These are phyloP conservation scores for Sclerotinia sclerotiorum DNA, from an alignment of 2,329 filamentous ascomycete species.

Conservation along the genomic window DNA sequence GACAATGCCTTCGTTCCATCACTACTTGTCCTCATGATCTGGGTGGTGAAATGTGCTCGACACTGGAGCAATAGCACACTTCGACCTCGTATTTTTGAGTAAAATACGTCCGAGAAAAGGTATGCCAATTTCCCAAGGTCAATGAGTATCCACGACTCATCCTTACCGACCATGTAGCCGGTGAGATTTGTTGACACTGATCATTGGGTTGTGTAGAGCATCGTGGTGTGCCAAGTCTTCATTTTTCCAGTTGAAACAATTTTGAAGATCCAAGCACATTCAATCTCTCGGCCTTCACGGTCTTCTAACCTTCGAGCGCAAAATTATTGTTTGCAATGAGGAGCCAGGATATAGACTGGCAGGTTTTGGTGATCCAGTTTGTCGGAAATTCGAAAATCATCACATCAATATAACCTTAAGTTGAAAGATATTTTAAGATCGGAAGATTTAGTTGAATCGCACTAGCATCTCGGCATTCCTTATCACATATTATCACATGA, in stretches of 20 bases:
- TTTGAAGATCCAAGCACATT: constrained; percentile 2
- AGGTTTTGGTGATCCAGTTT: not conserved
- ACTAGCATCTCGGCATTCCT: too few species aligned
- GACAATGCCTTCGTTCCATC: not conserved
- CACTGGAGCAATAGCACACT: not conserved
- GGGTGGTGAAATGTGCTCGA: not conserved
- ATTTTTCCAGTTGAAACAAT: constrained; percentile 8
- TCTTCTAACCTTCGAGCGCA: not conserved
- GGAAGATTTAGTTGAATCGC: too few species aligned
- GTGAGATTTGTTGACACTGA: not conserved
- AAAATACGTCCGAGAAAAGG: not conserved
- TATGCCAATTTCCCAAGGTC: not conserved
- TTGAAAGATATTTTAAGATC: not conserved
- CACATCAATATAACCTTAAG: not conserved
- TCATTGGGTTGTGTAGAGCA: not conserved
- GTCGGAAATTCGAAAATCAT: not conserved
- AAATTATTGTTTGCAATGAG: not conserved
- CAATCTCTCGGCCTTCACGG: constrained; percentile 2
- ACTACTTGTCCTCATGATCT: not conserved
- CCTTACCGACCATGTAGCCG: not conserved
- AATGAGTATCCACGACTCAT: not conserved
- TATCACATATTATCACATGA: too few species aligned
- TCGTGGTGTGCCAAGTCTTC: not conserved
- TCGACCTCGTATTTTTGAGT: not conserved
- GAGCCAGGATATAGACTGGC: not conserved